These are phyloP conservation scores for Pisolithus sp. DNA, from an alignment of 768 basidiomycete genomes.

Conservation along the genomic window DNA sequence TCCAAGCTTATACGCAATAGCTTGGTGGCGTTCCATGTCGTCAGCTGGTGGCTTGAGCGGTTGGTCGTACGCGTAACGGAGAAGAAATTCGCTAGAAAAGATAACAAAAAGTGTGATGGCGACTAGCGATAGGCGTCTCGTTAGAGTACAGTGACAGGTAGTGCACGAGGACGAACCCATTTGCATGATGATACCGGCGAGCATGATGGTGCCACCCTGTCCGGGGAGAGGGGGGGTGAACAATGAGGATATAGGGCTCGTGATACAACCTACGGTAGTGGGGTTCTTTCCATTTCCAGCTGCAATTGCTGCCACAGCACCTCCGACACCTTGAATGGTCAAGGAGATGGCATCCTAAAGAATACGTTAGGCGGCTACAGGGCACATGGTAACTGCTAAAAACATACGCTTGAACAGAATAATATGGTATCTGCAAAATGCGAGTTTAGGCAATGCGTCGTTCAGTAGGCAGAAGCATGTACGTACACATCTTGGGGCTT, in stretches of 20 bases:
- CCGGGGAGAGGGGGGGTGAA: not conserved
- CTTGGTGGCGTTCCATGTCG: conserved; percentile 5
- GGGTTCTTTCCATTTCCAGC: conserved; percentile 19
- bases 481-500: conserved; percentile 34
- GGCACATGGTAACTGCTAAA: not conserved
- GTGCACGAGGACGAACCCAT: conserved; percentile 26
- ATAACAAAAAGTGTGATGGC: conserved; percentile 37
- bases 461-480: conserved; percentile 10
- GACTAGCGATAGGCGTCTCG: conserved; percentile 14
- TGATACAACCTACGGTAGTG: conserved; percentile 15
- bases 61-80: conserved; percentile 30
- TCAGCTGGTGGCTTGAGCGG: conserved; percentile 24
- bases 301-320: conserved; percentile 44
- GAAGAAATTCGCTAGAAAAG: conserved; percentile 40
- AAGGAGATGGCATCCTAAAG: conserved; percentile 49
- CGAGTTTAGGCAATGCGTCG: not conserved
- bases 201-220: conserved; percentile 49
- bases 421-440: conserved; percentile 34
- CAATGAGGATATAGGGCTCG: not conserved
- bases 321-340: conserved; percentile 59
- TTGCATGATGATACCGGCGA: conserved; percentile 58
- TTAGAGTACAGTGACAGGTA: not conserved
- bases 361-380: not conserved
- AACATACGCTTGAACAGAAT: conserved; percentile 33
- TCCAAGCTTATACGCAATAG: conserved; percentile 7